Conservation (phyloP, 2,329 filamentous ascomycete species). For the Erysiphe pulchra region DNA sequence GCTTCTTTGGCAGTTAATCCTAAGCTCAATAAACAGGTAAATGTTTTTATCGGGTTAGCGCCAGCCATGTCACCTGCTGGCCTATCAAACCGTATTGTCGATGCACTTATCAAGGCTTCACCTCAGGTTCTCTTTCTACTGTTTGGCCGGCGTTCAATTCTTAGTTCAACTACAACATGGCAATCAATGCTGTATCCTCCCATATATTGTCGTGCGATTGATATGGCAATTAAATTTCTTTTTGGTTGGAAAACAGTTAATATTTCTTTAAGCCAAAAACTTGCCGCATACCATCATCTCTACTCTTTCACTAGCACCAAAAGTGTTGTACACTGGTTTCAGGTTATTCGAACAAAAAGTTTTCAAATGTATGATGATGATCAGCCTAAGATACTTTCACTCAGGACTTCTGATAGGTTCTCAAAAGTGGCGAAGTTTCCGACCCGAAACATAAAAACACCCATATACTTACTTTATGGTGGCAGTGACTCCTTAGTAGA, state of each 20-base stretch:
- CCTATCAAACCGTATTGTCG: conserved; percentile 69
- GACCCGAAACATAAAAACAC: conserved; percentile 89
- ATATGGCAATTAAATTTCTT: conserved; percentile 53
- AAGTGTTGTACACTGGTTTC: conserved; percentile 96
- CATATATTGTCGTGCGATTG: conserved; percentile 72
- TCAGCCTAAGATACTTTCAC: conserved; percentile 47
- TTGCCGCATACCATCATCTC: conserved; percentile 83
- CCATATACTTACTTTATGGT: conserved; percentile 79
- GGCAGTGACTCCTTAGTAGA: conserved; percentile 85
- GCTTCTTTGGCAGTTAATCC: conserved; percentile 82
- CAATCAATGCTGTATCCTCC: conserved; percentile 86
- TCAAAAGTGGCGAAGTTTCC: conserved; percentile 94
- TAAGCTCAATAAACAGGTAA: conserved; percentile 70
- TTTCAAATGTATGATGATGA: conserved; percentile 99
- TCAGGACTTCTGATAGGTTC: conserved; percentile 44
- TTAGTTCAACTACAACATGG: conserved; percentile 91
- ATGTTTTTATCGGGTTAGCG: conserved; percentile 86
- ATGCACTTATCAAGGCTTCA: conserved; percentile 79
- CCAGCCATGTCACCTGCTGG: conserved; percentile 92
- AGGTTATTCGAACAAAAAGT: conserved; percentile 85
- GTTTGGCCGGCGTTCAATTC: conserved; percentile 74
- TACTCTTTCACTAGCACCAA: conserved; percentile 96
- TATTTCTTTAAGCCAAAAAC: conserved; percentile 65
- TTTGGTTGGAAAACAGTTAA: conserved; percentile 79
- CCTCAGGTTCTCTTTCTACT: conserved; percentile 79